Base-by-base conservation (phyloP, 352 stramenopile species). In the Phytophthora lateralis region DNA sequence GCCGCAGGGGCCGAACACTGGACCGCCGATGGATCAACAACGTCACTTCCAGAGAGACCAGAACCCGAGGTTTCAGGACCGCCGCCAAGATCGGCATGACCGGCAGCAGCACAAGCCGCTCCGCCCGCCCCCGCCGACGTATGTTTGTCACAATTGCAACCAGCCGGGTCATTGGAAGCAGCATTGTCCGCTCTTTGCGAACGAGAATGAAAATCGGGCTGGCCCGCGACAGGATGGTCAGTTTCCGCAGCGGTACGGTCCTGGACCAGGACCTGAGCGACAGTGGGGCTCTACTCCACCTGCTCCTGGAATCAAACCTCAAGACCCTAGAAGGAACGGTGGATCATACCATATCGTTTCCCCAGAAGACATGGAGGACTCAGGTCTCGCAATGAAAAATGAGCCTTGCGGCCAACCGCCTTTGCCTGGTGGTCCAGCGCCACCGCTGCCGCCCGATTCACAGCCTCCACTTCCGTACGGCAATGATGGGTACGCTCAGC, bases 91-190 rank as follows among this genome's bases (percentile, higher is more conserved):
- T 21, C 30, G 48, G 21, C 43, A 66, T 5, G 50, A 60, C 29
- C 44, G 44, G 0, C 61, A 71, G 18, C 61, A 55, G 6, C 58
- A 69, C 15, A 73, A 73, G 38, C 68, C 55, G 44, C 55, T 71
- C n/a, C 50, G 69, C 3, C 69, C 70, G 2, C 83, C 83, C 2
- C 85, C 83, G 6, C 58, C 71, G 4, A 83, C 76, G 20, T 95
- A 95, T 27, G 73, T 82, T 46, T 95, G 85, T 41, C 83, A 89
- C 56, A 92, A 92, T 32, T 95, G 85, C 62, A 77, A 76, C 14
- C 70, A 82, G 37, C 80, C 82, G 20, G 85, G 85, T 4, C 85
- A 95, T 44, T 95, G 85, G 85, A 93, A 93, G 35, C 79, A 92
- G 20, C 64, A 91, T 14, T 94, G 84, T 47, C 69, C 80, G 7